Conservation (phyloP, 352 stramenopile species). For the Pythium grandisporangium region DNA sequence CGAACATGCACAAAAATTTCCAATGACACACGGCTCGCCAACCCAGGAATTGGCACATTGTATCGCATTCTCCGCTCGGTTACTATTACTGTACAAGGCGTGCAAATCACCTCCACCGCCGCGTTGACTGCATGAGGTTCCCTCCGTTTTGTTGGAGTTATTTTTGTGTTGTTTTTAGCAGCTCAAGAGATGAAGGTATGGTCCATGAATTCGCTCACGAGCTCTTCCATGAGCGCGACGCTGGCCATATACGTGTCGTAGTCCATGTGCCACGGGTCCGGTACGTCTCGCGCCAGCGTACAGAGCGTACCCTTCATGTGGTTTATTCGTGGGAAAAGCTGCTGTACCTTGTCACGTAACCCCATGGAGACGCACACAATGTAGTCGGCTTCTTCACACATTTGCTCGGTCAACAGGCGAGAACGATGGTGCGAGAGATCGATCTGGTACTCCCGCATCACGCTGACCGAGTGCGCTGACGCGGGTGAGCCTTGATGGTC, state of each 20-base stretch:
- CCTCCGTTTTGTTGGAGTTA: too few species aligned
- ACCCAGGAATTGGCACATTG: too few species aligned
- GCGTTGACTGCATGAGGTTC: too few species aligned
- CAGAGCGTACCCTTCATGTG: slow-evolving; percentile 44
- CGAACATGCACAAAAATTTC: too few species aligned
- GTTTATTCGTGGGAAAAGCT: slow-evolving; percentile 54
- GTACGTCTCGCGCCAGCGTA: slow-evolving; percentile 51
- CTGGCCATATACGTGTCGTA: slow-evolving; percentile 81
- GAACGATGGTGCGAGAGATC: slow-evolving; percentile 60
- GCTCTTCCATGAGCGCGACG: slow-evolving; percentile 62
- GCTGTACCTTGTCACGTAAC: slow-evolving; percentile 44
- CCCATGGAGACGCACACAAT: slow-evolving; percentile 67
- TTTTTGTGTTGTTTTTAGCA: too few species aligned
- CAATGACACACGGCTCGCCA: too few species aligned
- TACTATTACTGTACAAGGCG: too few species aligned
- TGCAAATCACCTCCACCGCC: too few species aligned
- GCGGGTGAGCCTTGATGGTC: slow-evolving; percentile 50
- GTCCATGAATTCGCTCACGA: slow-evolving; percentile 68
- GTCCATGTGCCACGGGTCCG: slow-evolving; percentile 76
- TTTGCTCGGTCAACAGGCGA: slow-evolving; percentile 50
- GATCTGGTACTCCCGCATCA: slow-evolving; percentile 72
- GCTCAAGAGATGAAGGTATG: slow-evolving; percentile 18
- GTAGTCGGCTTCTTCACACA: slow-evolving; percentile 59
- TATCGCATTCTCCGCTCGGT: too few species aligned
- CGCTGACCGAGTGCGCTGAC: slow-evolving; percentile 46